Evolutionary conservation across 2,329 filamentous ascomycete species (phyloP).

Genomic region (Botrytis elliptica): DNA sequence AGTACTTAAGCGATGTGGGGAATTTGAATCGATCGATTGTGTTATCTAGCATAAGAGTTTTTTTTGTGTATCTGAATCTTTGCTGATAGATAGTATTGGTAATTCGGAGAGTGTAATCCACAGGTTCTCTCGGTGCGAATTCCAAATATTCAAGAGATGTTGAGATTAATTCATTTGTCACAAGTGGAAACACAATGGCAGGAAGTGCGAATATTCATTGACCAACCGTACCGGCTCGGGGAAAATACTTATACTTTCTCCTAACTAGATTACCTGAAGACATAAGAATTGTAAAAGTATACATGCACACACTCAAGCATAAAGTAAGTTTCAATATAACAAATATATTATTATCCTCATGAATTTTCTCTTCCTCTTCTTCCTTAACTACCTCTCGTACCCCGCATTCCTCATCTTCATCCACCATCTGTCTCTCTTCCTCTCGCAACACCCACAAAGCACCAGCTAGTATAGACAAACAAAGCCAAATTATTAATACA

Average conservation of each 20-base stretch:
- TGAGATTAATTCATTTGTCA: neutral
- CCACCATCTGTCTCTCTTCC: neutral
- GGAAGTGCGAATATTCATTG: neutral
- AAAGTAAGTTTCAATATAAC: neutral
- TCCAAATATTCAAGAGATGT: neutral
- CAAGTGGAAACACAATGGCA: neutral
- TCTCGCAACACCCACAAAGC: neutral
- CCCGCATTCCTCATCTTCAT: neutral
- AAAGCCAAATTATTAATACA: neutral
- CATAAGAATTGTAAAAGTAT: neutral
- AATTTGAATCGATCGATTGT: neutral
- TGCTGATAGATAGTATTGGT: neutral
- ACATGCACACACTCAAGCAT: neutral
- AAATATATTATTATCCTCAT: neutral
- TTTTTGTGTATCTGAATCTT: neutral
- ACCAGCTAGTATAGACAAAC: neutral
- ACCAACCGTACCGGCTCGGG: neutral
- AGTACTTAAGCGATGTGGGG: neutral
- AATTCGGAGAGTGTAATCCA: neutral
- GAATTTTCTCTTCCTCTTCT: neutral
- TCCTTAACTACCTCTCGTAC: neutral
- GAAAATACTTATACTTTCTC: neutral
- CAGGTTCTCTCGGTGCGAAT: neutral
- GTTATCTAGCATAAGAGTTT: neutral
- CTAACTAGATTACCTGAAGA: rapidly evolving